Evolutionary conservation across 2,329 filamentous ascomycete species (phyloP), one percentile per base, ranked within the genome.

Genomic region (Ophiostoma piceae): DNA sequence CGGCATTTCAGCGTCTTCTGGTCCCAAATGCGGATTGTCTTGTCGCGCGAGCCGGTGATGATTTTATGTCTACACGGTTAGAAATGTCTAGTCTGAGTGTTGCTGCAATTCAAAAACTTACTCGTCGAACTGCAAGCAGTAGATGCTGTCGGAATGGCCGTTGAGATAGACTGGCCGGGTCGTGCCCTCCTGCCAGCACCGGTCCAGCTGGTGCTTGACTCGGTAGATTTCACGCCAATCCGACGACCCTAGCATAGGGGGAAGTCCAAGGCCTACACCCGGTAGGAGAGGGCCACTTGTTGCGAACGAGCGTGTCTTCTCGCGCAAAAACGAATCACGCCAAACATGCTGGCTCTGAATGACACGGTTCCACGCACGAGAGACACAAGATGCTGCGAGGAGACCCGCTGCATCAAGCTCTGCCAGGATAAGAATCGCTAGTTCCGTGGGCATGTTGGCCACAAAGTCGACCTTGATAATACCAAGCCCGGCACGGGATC

Each of bases 51-150:
- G 37, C 95, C 95, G 2, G 95, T 98, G 74, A 99, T 94, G 77
- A 98, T 97, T 80, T 98, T 99, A 68, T 71, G 54, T 51, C 62
- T 70, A 22, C 26, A 1, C 19, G 9, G 64, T 69, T 68, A 70
- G 35, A 7, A 39, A 7, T n/a, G 43, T 47, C 16, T 19, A 47
- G 16, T 7, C 5, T 19, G 16, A 19, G 19, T 7, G 16, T 47
- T 1, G 43, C 16, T 47, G 43, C 19, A 47, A 19, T 19, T 43
- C 14, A 32, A 22, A 22, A 35, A 82, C 89, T 75, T 85, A 93
- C 90, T 98, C 94, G 78, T 99, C 95, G 78, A 98, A 99, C 77
- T 99, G 95, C 70, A 96, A 87, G 79, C 95, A 99, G 81, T 99
- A 99, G 70, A 99, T 96, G 74, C 93, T 97, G 78, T 99, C 95